A percentile compares a stretch with the other conserved stretches of the same genome.
These are phyloP conservation scores for Lasiodiplodia hormozganensis DNA, from an alignment of 2,329 filamentous ascomycete genomes.

Conservation along the genomic window DNA sequence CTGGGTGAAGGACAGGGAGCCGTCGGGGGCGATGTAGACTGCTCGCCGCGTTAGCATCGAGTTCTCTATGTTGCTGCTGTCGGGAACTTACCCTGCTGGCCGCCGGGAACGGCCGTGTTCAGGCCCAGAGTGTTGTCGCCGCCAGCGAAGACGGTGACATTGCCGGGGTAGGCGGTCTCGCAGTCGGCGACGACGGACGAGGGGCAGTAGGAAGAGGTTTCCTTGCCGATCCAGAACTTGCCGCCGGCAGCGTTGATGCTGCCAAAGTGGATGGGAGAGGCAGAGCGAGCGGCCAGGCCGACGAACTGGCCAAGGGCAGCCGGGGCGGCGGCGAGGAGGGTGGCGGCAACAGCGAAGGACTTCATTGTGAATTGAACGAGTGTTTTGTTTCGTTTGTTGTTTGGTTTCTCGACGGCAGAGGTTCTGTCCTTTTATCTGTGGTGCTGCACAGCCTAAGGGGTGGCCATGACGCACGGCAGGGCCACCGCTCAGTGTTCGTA, in stretches of 20 bases:
- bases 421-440: slow-evolving; percentile 13
- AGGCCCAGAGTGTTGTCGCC: slow-evolving; percentile 42
- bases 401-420: background rate
- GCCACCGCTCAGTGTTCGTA: background rate
- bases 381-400: slow-evolving; percentile 9
- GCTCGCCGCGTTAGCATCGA: slow-evolving; percentile 19
- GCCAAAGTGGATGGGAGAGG: slow-evolving; percentile 57
- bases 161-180: slow-evolving; percentile 49
- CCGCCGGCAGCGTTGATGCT: slow-evolving; percentile 56
- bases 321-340: slow-evolving; percentile 35
- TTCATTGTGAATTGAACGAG: slow-evolving; percentile 39
- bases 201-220: slow-evolving; percentile 59
- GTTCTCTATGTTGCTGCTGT: background rate
- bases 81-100: slow-evolving; percentile 56
- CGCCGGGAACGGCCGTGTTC: slow-evolving; percentile 65
- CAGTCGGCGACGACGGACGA: slow-evolving; percentile 47
- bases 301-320: slow-evolving; percentile 44
- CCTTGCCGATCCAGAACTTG: slow-evolving; percentile 59
- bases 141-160: slow-evolving; percentile 54
- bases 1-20: slow-evolving; percentile 62
- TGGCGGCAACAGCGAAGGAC: slow-evolving; percentile 39
- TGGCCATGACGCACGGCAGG: slow-evolving; percentile 13
- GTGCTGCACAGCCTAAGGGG: slow-evolving; percentile 9
- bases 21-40: slow-evolving; percentile 63
- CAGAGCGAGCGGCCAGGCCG: slow-evolving; percentile 54